Evolutionary conservation across 2,329 filamentous ascomycete genomes (phyloP).

Genomic region (Calycina herbarum): DNA sequence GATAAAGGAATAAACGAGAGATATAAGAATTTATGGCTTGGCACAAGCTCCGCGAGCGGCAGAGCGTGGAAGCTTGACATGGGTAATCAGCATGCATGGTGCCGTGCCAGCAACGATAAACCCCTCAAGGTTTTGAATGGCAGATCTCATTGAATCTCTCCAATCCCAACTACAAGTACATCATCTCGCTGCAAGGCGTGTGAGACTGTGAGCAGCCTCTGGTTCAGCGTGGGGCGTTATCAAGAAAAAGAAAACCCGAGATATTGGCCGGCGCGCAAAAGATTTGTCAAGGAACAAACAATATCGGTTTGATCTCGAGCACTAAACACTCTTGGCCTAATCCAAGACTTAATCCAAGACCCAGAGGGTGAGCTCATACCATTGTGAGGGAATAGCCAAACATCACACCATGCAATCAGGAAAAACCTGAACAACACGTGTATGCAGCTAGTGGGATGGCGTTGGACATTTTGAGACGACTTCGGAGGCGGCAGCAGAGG

Average conservation of each 20-base stretch:
- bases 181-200: constrained; percentile 1
- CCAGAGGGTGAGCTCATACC: constrained; percentile 19
- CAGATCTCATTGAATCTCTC: not conserved
- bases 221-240: constrained; percentile 34
- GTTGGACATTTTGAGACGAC: constrained; percentile 11
- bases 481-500: constrained; percentile 18
- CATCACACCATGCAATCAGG: constrained; percentile 22
- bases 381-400: constrained; percentile 4
- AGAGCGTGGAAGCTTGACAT: not conserved
- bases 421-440: constrained; percentile 30
- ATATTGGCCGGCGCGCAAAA: constrained; percentile 26
- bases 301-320: constrained; percentile 1
- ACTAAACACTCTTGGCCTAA: not conserved
- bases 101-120: not conserved
- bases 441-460: constrained; percentile 19
- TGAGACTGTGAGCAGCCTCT: not conserved
- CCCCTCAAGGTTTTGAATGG: not conserved
- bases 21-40: not conserved
- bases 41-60: not conserved
- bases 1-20: not conserved
- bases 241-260: constrained; percentile 30
- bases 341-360: not conserved
- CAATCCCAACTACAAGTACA: not conserved
- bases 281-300: constrained; percentile 23
- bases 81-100: not conserved